Evolutionary conservation across 176 grass and related monocot genomes (phyloP), one percentile per base, ranked within the genome.

Genomic region (Juncus inflexus): DNA sequence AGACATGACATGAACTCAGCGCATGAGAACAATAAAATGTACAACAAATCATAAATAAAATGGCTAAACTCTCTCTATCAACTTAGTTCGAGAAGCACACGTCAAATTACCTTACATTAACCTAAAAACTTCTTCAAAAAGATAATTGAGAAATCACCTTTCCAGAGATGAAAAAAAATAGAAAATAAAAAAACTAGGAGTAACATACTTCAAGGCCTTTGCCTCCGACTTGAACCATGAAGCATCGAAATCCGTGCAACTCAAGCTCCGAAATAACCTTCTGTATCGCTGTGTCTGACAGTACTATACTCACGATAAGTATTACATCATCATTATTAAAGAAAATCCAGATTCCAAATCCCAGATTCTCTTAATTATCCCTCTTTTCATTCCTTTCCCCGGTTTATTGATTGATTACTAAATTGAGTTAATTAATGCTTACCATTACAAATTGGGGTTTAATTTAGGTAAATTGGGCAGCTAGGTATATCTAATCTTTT

Each of bases 201-300:
- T 40, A 67, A 13, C 45, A 69, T 56, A 91, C 62, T 76, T 97
- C 76, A 15, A 97, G 74, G 38, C 92, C 92, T 74, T 15, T 64
- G 41, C 92, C 92, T 75, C 92, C 92, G 52, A 84, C 92, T 72
- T 82, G 74, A 35, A 83, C 87, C 78, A 72, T 82, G 39, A 91
- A 97, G 77, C 84, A 89, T 52, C 72, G 63, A 67, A 83, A 97
- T 58, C 85, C 85, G 15, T 74, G 66, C 35, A 75, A 80, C 53
- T 86, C 79, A 0, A 97, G 79, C 63, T 97, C 85, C n/a, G 50
- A n/a, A 15, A 75, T 72, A 6, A 88, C 75, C 52, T 91, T 89
- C 12, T 91, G 74, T 52, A 73, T 37, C 61, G 85, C 80, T 15
- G 65, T 61, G 43, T 16, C 73, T 8, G 87, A 43, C 7, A 74